Evolutionary conservation across 2,329 filamentous ascomycete species (phyloP), one percentile per base, ranked within the genome.

Genomic region (Elsinoe arachidis): DNA sequence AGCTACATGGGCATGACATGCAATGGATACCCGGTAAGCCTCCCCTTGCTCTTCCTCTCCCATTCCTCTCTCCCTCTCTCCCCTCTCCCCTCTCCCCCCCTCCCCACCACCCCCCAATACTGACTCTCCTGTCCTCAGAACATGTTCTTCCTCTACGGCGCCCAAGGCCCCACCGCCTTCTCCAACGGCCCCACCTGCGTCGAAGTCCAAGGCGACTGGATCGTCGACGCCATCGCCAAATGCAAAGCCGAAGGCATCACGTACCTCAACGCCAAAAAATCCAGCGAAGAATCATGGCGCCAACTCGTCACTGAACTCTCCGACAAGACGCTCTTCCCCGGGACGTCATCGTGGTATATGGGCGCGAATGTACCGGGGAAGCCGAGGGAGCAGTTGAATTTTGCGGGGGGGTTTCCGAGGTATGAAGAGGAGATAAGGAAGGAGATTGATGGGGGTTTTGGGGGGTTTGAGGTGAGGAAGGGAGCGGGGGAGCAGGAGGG

Each of bases 161-260:
- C 74, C 3, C 75, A 76, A 58, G 74, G 72, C 0, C 74, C 74
- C 0, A 76, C 74, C 0, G 74, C 74, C 2, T 75, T 76, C 63
- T 70, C 68, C 55, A 77, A 77, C 53, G 74, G 74, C 0, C 74
- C 74, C 1, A 73, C 68, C 30, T 76, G 73, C 60, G 66, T 75
- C 19, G 73, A 76, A 59, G 66, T 69, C 3, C 74, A 77, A 61
- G 72, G 70, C 12, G 72, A 76, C 49, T 76, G 72, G 67, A 73
- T 77, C 35, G 70, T 74, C 33, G 72, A 74, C 52, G 67, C 69
- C 9, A 72, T 77, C 59, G 67, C 68, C 47, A 70, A 69, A 63
- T 60, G 70, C 7, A 64, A 68, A 43, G 65, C 69, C 9, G 66
- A 74, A 46, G 67, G 68, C 3, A 71, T 72, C 53, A 68, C 67